Percentiles rank a stretch among this genome's conserved stretches.
Evolutionary conservation across 176 grass and related monocot species (phyloP).

Genomic region (Paspalum notatum): DNA sequence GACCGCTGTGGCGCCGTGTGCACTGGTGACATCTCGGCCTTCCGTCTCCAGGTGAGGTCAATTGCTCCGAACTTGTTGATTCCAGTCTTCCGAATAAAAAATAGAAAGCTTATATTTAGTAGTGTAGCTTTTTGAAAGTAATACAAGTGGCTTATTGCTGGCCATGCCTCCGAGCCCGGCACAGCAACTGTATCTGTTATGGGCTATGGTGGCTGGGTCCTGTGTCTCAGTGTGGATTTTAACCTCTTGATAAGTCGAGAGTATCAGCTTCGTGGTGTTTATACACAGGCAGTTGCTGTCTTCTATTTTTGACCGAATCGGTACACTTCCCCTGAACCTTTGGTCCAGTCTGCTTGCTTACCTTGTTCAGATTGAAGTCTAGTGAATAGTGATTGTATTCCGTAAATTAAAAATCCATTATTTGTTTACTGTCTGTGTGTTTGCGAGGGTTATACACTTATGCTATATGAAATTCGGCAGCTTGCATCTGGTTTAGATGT

Average conservation of each 20-base stretch:
- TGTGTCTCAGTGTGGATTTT: not conserved
- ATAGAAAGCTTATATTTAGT: too few relatives aligned
- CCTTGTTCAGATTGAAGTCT: not conserved
- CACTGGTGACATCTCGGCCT: slow-evolving; percentile 65
- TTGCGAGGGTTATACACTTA: not conserved
- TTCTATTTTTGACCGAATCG: not conserved
- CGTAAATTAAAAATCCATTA: not conserved
- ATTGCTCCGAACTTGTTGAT: too few relatives aligned
- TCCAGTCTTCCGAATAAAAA: too few relatives aligned
- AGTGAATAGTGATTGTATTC: not conserved
- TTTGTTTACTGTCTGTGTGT: not conserved
- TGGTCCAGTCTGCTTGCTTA: too few relatives aligned
- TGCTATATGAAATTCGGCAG: not conserved
- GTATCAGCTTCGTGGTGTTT: not conserved
- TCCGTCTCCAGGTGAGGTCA: slow-evolving; percentile 69
- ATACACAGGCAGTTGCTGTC: not conserved
- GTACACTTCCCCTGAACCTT: not conserved
- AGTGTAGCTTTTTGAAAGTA: too few relatives aligned
- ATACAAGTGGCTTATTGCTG: too few relatives aligned
- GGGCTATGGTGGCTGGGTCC: not conserved
- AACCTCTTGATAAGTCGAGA: not conserved
- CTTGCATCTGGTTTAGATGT: not conserved
- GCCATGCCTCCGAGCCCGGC: too few relatives aligned
- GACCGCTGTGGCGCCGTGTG: slow-evolving; percentile 59
- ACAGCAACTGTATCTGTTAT: too few relatives aligned